Base-by-base conservation (phyloP, 2,329 filamentous ascomycete genomes). In the Lasiodiplodia theobromae region DNA sequence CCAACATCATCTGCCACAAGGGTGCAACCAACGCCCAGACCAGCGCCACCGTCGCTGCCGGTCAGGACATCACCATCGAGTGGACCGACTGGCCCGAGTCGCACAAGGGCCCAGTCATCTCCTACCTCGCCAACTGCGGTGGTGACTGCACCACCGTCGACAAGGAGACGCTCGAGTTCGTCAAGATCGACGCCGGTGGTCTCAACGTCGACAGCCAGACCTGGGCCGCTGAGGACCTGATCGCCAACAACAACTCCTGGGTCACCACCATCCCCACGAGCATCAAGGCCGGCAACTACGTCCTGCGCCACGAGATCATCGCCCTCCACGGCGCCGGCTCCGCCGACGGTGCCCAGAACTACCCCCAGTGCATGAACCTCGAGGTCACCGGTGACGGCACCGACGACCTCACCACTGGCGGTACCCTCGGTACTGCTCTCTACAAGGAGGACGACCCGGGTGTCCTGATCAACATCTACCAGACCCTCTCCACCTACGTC, bases 71-170 rank as follows among this genome's bases (percentile, higher is more conserved):
- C 72, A 81, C 86, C 69, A 78, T 92, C 60, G 83, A 87, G 73
- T 92, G 89, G 90, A 86, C 83, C 69, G 81, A 81, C 18, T 92
- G 90, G 90, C 89, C 89, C n/a, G 82, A 85, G 11, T 85, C 83
- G 67, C 87, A 92, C 80, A 83, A 89, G 71, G 88, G 88, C 2
- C 88, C 89, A 10, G 85, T 91, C 72, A 83, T 91, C 71, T 86
- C 86, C 76, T 91, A 91, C 81, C 80, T 91, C 18, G 89, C 89
- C 67, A 83, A 83, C 72, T 89, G 87, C 79, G 71, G 72, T 14
- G 87, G 85, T 25, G 84, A 88, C 76, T 90, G 86, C 77, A 80
- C 84, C 47, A 76, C 77, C 0, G 86, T 85, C 68, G 84, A 86
- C 77, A 86, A 87, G 77, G 79, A 77, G 2, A 74, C 79, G 5